Conservation (phyloP, 768 basidiomycete genomes). For the Asterophora lycoperdoides region DNA sequence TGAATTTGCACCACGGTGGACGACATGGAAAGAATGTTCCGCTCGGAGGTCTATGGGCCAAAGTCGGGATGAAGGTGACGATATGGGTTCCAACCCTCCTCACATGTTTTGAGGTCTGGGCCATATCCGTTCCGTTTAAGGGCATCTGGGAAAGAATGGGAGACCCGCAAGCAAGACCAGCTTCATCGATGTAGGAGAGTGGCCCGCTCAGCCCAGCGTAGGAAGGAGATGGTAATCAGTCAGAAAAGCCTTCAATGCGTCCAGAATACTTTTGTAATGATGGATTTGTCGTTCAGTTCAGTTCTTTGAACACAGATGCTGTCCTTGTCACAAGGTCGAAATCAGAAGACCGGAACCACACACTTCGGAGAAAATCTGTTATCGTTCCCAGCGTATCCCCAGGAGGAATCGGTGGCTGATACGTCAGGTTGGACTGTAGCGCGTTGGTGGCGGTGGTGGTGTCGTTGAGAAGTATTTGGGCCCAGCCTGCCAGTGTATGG, state of each 20-base stretch:
- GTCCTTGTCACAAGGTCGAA: conserved; percentile 35
- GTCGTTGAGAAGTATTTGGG: conserved; percentile 52
- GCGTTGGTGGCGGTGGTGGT: conserved; percentile 45
- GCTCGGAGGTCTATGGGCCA: conserved; percentile 61
- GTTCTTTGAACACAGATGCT: conserved; percentile 45
- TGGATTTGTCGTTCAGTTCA: conserved; percentile 56
- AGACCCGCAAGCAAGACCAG: conserved; percentile 58
- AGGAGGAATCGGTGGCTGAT: conserved; percentile 54
- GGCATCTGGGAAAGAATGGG: conserved; percentile 56
- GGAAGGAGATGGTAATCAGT: conserved; percentile 48
- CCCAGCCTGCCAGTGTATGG: conserved; percentile 51
- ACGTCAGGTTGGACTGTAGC: conserved; percentile 53
- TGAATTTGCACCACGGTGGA: conserved; percentile 41
- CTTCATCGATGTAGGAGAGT: conserved; percentile 51
- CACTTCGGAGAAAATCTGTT: conserved; percentile 10
- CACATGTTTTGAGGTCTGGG: conserved; percentile 49
- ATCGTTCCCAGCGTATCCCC: no score
- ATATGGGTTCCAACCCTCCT: conserved; percentile 47
- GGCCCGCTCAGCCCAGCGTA: conserved; percentile 52
- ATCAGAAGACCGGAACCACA: neutral
- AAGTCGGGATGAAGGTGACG: conserved; percentile 51
- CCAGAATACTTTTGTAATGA: conserved; percentile 55
- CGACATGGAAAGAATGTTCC: conserved; percentile 38
- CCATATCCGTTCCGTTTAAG: conserved; percentile 56
- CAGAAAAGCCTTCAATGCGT: conserved; percentile 45